Evolutionary conservation across 2,329 filamentous ascomycete species (phyloP), one percentile per base, ranked within the genome.

Genomic region (Elsinoe perseae): DNA sequence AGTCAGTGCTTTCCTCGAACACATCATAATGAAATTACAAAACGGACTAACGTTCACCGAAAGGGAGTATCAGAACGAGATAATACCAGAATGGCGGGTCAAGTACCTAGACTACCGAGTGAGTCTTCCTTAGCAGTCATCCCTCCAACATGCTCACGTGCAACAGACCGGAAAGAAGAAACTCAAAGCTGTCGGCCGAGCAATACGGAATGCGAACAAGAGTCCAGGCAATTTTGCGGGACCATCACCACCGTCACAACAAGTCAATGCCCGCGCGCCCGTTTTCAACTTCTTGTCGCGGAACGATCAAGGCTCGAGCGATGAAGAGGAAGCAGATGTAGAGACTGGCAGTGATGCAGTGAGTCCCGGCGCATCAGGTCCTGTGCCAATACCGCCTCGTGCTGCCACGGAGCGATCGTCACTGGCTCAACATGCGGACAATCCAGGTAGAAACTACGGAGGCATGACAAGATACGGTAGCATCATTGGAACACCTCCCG

Each of bases 41-140:
- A 36, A 32, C 8, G 8, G 18, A 42, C 50, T 60, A 50, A 60
- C 42, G n/a, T 40, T 44, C 25, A 18, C 28, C 12, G 48, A 52
- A 52, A 83, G 80, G 68, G 89, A 95, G 74, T 79, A 95, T 61
- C 89, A 95, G 68, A 82, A 87, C 67, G 87, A 95, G 65, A 81
- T 90, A 55, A 89, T 96, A 61, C 91, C 91, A 68, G 91, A 97
- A 81, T 97, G 92, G 92, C 83, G 87, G 66, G 81, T 85, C 70
- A 95, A 95, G 72, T 97, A 96, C 71, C 80, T 97, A 64, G 83
- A 96, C 72, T 97, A 97, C 78, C 95, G 95, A 79, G 70, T 63
- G 57, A 64, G 63, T 56, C 57, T 57, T 50, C 63, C 32, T 25
- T 32, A n/a, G 1, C 14, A 12, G 16, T 21, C 43, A 38, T 21